Conservation (phyloP, 768 basidiomycete genomes). For the Russula earlei region DNA sequence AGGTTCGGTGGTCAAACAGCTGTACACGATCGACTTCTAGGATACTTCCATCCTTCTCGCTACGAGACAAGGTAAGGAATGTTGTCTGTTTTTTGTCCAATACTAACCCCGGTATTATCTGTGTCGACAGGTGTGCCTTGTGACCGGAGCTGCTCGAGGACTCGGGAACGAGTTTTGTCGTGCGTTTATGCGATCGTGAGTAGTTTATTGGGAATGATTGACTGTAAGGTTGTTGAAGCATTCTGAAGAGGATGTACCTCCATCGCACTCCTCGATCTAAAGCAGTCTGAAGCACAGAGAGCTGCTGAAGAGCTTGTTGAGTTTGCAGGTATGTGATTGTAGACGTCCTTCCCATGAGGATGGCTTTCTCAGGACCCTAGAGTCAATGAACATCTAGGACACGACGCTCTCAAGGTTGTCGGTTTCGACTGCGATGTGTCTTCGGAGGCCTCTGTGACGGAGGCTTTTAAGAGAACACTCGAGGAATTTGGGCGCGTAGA, state of each 20-base stretch:
- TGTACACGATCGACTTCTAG: conserved; percentile 26
- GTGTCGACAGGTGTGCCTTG: conserved; percentile 61
- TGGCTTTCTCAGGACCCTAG: conserved; percentile 27
- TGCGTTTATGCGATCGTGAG: conserved; percentile 81
- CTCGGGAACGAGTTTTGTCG: conserved; percentile 86
- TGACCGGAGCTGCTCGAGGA: conserved; percentile 90
- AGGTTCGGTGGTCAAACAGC: conserved; percentile 12
- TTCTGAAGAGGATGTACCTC: conserved; percentile 64
- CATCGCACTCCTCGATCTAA: conserved; percentile 76
- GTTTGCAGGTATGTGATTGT: conserved; percentile 34
- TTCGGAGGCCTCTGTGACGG: conserved; percentile 68
- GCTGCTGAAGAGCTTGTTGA: conserved; percentile 62
- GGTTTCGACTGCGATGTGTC: conserved; percentile 86
- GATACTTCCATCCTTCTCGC: conserved; percentile 67
- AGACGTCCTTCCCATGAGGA: conserved; percentile 2
- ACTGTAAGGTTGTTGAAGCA: neutral
- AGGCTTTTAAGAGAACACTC: conserved; percentile 55
- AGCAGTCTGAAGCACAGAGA: conserved; percentile 50
- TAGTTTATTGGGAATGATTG: conserved; percentile 13
- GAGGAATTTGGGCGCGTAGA: conserved; percentile 66
- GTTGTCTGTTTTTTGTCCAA: neutral
- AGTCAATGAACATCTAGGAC: conserved; percentile 47
- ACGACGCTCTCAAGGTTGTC: conserved; percentile 52
- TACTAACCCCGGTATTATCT: neutral
- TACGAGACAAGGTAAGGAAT: conserved; percentile 57